A percentile compares a stretch with the other conserved stretches of the same genome.
These are phyloP conservation scores for Turnera subulata DNA, from an alignment of 345 rosid genomes.

Conservation along the genomic window DNA sequence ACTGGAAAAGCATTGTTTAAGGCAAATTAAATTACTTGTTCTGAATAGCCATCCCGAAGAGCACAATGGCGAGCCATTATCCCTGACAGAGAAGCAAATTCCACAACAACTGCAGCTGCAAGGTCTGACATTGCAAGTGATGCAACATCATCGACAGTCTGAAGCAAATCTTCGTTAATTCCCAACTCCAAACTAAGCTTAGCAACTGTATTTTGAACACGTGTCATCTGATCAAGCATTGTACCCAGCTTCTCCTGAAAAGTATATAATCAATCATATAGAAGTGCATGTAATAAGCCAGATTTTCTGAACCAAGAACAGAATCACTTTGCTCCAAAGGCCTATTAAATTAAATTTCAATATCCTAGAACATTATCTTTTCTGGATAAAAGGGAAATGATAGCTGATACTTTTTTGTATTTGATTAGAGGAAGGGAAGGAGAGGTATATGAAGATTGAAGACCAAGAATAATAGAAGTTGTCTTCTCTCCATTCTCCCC, in stretches of 20 bases:
- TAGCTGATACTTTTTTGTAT: too few species aligned
- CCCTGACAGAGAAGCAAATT: slow-evolving; percentile 88
- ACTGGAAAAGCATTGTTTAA: neutral
- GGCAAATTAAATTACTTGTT: slow-evolving; percentile 51
- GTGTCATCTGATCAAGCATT: slow-evolving; percentile 78
- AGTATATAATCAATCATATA: too few species aligned
- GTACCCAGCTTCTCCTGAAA: slow-evolving; percentile 92
- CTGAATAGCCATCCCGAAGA: slow-evolving; percentile 81
- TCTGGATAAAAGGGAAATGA: too few species aligned
- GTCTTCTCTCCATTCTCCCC: too few species aligned
- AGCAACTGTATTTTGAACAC: slow-evolving; percentile 51
- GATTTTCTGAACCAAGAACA: too few species aligned
- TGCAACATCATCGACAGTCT: slow-evolving; percentile 64
- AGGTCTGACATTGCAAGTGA: slow-evolving; percentile 97
- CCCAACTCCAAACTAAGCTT: slow-evolving; percentile 52
- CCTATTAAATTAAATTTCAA: too few species aligned
- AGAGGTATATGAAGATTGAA: too few species aligned
- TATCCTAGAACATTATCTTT: too few species aligned
- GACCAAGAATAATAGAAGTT: too few species aligned
- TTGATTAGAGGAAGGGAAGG: too few species aligned
- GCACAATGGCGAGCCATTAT: slow-evolving; percentile 97
- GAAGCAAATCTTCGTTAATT: slow-evolving; percentile 46
- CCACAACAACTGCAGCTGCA: slow-evolving; percentile 86
- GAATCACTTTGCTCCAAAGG: too few species aligned
- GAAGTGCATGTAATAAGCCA: too few species aligned